Percentiles rank a stretch among this genome's conserved stretches.
phyloP scores from a whole-genome alignment of 805 yeast species.

The Candida pseudoglaebosa region DNA sequence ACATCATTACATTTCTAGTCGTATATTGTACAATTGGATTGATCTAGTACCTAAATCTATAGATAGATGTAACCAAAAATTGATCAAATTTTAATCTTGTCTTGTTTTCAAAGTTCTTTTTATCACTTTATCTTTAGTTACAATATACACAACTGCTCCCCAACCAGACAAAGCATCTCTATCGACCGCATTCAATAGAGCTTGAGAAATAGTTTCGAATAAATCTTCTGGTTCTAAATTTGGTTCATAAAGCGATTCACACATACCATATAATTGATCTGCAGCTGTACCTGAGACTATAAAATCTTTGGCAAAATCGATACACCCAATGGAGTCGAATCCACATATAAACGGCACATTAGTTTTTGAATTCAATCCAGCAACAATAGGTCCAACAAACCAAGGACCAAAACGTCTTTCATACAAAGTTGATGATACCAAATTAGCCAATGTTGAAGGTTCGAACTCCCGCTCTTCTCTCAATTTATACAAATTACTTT shows the following conservation, averaged over 20 bases:
- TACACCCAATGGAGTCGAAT: conserved; percentile 94
- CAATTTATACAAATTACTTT: conserved; percentile 83
- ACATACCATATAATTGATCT: conserved; percentile 98
- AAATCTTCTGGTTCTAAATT: conserved; percentile 89
- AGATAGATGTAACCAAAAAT: not conserved
- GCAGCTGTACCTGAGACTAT: conserved; percentile 94
- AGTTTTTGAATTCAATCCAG: conserved; percentile 83
- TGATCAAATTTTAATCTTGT: conserved; percentile 61
- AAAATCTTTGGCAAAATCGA: conserved; percentile 91
- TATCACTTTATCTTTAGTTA: conserved; percentile 87
- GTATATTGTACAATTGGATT: not conserved
- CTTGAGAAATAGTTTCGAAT: conserved; percentile 93
- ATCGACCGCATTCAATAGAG: conserved; percentile 89
- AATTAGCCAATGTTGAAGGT: conserved; percentile 89
- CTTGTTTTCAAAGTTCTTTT: conserved; percentile 88
- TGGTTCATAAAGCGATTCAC: conserved; percentile 95
- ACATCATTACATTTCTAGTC: not conserved
- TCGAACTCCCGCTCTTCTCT: conserved; percentile 89
- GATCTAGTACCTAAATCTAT: not conserved
- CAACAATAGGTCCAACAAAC: conserved; percentile 94
- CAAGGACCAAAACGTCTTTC: conserved; percentile 94
- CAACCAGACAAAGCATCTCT: conserved; percentile 97
- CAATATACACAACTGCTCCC: conserved; percentile 94
- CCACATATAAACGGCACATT: conserved; percentile 89
- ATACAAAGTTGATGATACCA: conserved; percentile 85